Conservation (phyloP, 208 protist genomes). For the Wallacemonas sp. region DNA sequence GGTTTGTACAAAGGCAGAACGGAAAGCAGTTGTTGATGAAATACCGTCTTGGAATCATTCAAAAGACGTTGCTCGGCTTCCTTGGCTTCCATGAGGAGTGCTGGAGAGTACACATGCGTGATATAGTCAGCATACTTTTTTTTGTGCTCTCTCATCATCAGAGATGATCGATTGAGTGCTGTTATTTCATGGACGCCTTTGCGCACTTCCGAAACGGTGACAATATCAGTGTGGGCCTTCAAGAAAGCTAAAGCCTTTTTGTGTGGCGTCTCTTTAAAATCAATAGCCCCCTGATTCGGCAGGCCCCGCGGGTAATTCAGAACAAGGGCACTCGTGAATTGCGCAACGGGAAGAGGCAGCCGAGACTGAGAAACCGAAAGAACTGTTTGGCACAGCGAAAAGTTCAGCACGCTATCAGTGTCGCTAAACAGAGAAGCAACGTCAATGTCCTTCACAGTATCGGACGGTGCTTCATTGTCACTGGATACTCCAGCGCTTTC, state of each 20-base stretch:
- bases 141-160: constrained; percentile 43
- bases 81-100: constrained; percentile 32
- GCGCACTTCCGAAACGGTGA: constrained; percentile 48
- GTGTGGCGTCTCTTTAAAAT: constrained; percentile 72
- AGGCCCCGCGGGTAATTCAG: constrained; percentile 45
- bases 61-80: constrained; percentile 36
- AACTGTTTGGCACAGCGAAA: constrained; percentile 64
- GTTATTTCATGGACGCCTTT: constrained; percentile 44
- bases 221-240: constrained; percentile 27
- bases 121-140: constrained; percentile 41
- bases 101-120: constrained; percentile 32
- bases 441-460: background rate
- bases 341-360: constrained; percentile 57
- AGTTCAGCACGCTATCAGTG: constrained; percentile 46
- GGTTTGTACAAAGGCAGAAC: constrained; percentile 23
- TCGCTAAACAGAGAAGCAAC: constrained; percentile 22
- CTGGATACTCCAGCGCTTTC: background rate
- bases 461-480: background rate
- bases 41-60: constrained; percentile 29
- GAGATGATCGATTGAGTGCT: constrained; percentile 42
- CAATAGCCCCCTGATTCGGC: constrained; percentile 27
- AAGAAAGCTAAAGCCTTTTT: constrained; percentile 69
- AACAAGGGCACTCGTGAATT: constrained; percentile 59
- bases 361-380: constrained; percentile 27
- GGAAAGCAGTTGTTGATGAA: constrained; percentile 52